A percentile compares a stretch with the other conserved stretches of the same genome.
These are phyloP conservation scores for Phoma sp. DNA, from an alignment of 2,329 filamentous ascomycete genomes.

Conservation along the genomic window DNA sequence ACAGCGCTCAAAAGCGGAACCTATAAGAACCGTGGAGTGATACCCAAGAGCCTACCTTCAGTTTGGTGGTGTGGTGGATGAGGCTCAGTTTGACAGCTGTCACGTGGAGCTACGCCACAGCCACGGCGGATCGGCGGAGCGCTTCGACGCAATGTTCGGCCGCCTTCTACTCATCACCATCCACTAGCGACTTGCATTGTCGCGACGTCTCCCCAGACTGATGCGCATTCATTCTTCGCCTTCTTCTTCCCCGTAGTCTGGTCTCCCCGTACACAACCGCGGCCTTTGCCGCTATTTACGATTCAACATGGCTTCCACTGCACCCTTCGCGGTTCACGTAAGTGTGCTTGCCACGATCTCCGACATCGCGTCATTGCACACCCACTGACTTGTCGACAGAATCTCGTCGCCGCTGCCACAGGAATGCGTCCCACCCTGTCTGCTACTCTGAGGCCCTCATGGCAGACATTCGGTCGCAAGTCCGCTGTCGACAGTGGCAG, in stretches of 20 bases:
- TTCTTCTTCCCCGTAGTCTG: conserved; percentile 21
- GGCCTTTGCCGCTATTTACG: conserved; percentile 41
- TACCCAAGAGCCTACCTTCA: background rate
- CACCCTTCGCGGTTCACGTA: conserved; percentile 58
- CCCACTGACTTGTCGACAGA: conserved; percentile 48
- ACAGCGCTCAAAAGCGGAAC: background rate
- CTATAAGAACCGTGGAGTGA: background rate
- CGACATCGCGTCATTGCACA: conserved; percentile 27
- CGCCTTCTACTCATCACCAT: conserved; percentile 33
- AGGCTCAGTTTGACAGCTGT: conserved; percentile 21
- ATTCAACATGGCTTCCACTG: conserved; percentile 60
- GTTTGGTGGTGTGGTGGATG: conserved; percentile 4
- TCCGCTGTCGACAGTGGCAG: conserved; percentile 28
- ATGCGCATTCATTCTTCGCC: conserved; percentile 28
- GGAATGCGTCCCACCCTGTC: conserved; percentile 53
- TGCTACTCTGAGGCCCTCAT: conserved; percentile 45
- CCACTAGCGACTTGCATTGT: conserved; percentile 30
- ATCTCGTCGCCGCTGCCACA: conserved; percentile 49
- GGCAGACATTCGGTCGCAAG: conserved; percentile 38
- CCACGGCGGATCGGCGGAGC: conserved; percentile 25
- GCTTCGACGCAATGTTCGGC: conserved; percentile 28
- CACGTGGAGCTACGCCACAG: conserved; percentile 21
- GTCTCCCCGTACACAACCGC: conserved; percentile 27
- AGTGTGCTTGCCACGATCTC: conserved; percentile 42
- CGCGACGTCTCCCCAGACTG: conserved; percentile 25